Conservation (phyloP, 202 grass and related monocot genomes). For the Saccharum hybrid region DNA sequence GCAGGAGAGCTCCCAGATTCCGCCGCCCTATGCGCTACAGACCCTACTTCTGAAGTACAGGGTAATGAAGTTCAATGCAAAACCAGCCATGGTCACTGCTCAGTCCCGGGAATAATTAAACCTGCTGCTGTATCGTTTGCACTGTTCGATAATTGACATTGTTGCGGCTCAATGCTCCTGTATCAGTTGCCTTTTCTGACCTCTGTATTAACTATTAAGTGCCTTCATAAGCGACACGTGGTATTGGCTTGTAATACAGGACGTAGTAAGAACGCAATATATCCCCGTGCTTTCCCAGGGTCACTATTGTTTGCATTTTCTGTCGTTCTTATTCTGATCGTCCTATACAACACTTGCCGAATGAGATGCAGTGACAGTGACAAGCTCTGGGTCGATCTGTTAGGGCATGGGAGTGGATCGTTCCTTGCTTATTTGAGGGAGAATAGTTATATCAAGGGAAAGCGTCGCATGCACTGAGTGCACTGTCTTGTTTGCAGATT, state of each 20-base stretch:
- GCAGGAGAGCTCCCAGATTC: slow-evolving; percentile 87
- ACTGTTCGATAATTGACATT: slow-evolving; percentile 12
- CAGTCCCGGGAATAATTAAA: slow-evolving; percentile 30
- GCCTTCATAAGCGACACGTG: not conserved
- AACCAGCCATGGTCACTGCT: not conserved
- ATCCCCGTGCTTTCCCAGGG: not conserved
- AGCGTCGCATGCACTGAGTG: not conserved
- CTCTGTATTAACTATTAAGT: not conserved
- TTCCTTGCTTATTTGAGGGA: not conserved
- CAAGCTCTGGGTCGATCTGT: not conserved
- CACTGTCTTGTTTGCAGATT: not conserved
- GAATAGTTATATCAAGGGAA: not conserved
- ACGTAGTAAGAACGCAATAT: not conserved
- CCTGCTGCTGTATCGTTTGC: not conserved
- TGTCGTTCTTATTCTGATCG: not conserved
- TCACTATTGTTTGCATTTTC: not conserved
- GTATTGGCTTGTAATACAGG: slow-evolving; percentile 18
- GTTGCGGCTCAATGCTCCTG: not conserved
- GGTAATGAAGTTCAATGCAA: not conserved
- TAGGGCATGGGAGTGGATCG: not conserved
- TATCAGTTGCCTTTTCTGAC: slow-evolving; percentile 2
- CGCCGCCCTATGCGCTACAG: slow-evolving; percentile 76
- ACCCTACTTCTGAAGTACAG: slow-evolving; percentile 61
- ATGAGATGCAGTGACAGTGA: not conserved
- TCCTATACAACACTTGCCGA: not conserved